phyloP scores from a whole-genome alignment of 2,329 filamentous ascomycete species.

The Colletotrichum liaoningense region DNA sequence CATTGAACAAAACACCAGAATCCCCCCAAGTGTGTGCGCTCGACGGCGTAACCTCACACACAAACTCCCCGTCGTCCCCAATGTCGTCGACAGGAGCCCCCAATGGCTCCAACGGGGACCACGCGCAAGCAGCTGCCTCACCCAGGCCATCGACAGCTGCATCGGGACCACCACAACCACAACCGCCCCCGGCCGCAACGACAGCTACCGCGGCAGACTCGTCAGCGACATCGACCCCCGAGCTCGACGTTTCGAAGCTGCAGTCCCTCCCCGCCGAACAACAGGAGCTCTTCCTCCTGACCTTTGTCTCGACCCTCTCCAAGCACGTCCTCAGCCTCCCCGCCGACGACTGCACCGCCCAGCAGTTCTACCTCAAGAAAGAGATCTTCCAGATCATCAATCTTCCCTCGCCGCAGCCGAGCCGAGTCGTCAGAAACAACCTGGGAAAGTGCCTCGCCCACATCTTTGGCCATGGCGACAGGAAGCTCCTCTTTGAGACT shows the following conservation, averaged over 20 bases:
- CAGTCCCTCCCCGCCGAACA: conserved; percentile 92
- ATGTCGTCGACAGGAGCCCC: conserved; percentile 53
- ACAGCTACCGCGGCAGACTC: conserved; percentile 48
- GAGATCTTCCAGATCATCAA: conserved; percentile 95
- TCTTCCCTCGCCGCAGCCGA: conserved; percentile 82
- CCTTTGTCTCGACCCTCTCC: conserved; percentile 84
- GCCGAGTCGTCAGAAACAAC: conserved; percentile 90
- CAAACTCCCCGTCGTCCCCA: not conserved
- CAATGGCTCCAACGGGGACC: conserved; percentile 47
- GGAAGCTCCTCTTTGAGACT: conserved; percentile 93
- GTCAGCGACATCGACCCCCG: conserved; percentile 67
- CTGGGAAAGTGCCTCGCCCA: conserved; percentile 85
- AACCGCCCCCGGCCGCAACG: conserved; percentile 36
- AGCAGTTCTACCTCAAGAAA: conserved; percentile 93
- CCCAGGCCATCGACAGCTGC: conserved; percentile 36
- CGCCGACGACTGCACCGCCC: conserved; percentile 83
- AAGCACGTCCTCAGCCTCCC: conserved; percentile 82
- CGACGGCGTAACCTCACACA: conserved; percentile 13
- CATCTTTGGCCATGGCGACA: conserved; percentile 86
- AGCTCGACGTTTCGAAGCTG: conserved; percentile 91
- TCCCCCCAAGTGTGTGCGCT: conserved; percentile 1
- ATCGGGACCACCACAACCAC: conserved; percentile 37
- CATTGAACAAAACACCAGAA: conserved; percentile 1
- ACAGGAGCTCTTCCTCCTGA: conserved; percentile 93
- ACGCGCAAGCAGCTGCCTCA: conserved; percentile 35